Conservation (phyloP, 2,329 filamentous ascomycete genomes). For the Paraconiothyrium sp. region DNA sequence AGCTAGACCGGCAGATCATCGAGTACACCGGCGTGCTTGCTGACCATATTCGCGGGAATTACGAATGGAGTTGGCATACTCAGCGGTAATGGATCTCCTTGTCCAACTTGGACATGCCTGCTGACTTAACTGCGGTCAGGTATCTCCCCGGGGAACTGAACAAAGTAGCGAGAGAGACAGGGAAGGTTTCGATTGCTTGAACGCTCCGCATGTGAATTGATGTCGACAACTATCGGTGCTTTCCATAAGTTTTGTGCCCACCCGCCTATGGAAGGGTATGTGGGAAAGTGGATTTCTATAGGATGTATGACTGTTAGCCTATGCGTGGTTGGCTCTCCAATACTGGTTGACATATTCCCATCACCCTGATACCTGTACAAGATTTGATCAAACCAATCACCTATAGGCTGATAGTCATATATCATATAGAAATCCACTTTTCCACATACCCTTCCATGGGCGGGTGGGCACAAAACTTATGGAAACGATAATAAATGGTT, state of each 20-base stretch:
- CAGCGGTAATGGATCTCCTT: slow-evolving; percentile 4
- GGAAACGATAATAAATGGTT: background rate
- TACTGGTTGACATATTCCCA: too few relatives aligned
- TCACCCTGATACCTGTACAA: too few relatives aligned
- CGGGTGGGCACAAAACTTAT: too few relatives aligned
- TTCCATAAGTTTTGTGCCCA: too few relatives aligned
- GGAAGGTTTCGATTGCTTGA: slow-evolving; percentile 1
- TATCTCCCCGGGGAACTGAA: slow-evolving; percentile 6
- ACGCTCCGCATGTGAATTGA: background rate
- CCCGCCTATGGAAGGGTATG: too few relatives aligned
- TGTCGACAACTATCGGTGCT: background rate
- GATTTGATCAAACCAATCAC: too few relatives aligned
- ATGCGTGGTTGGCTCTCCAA: too few relatives aligned
- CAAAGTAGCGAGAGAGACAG: slow-evolving; percentile 2
- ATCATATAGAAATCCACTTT: too few relatives aligned
- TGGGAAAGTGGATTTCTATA: too few relatives aligned
- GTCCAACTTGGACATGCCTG: background rate
- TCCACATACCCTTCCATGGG: too few relatives aligned
- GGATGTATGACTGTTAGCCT: too few relatives aligned
- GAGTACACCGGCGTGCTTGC: slow-evolving; percentile 5
- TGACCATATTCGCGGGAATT: slow-evolving; percentile 4
- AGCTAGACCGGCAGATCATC: slow-evolving; percentile 6
- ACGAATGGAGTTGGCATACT: slow-evolving; percentile 8
- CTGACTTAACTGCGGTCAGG: slow-evolving; percentile 1
- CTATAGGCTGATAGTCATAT: too few relatives aligned